Percentiles rank a stretch among this genome's conserved stretches.
phyloP scores from a whole-genome alignment of 768 basidiomycete species.

The Pulveroboletus sp. region DNA sequence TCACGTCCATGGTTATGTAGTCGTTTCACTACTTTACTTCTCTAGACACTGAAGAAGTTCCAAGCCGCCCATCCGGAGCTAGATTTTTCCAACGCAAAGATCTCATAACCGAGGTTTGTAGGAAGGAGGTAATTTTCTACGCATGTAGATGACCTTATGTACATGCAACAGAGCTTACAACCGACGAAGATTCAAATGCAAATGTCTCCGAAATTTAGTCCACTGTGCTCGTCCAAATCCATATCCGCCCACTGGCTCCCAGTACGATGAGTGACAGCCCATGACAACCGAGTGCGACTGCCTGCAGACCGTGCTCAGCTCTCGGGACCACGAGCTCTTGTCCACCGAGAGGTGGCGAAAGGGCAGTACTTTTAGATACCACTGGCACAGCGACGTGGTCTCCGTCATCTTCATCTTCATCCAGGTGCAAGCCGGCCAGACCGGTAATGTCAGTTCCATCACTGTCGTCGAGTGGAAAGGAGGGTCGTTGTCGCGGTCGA shows the following conservation, averaged over 20 bases:
- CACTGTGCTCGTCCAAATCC: conserved; percentile 24
- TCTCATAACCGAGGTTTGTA: conserved; percentile 44
- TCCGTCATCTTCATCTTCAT: conserved; percentile 25
- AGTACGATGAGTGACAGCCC: conserved; percentile 31
- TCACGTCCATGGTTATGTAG: neutral
- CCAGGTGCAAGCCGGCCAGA: conserved; percentile 23
- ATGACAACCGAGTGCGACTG: conserved; percentile 40
- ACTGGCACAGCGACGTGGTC: conserved; percentile 8
- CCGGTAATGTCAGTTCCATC: conserved; percentile 19
- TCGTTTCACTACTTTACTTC: neutral
- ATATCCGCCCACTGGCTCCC: conserved; percentile 17
- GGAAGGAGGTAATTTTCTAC: neutral
- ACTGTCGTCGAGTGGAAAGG: conserved; percentile 36
- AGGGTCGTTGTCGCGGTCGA: conserved; percentile 37
- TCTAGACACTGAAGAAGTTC: conserved; percentile 80
- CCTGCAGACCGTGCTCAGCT: conserved; percentile 29
- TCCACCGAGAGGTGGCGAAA: conserved; percentile 15
- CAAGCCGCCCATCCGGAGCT: conserved; percentile 88
- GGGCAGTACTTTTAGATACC: neutral
- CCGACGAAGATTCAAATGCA: neutral
- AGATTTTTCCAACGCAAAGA: conserved; percentile 90
- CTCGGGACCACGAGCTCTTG: conserved; percentile 22
- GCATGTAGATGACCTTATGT: neutral
- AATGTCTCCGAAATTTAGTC: conserved; percentile 8
- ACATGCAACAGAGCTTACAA: neutral